A percentile compares a stretch with the other conserved stretches of the same genome.
These are phyloP conservation scores for Endotrypanum monterogeii DNA, from an alignment of 208 protist species.

Conservation along the genomic window DNA sequence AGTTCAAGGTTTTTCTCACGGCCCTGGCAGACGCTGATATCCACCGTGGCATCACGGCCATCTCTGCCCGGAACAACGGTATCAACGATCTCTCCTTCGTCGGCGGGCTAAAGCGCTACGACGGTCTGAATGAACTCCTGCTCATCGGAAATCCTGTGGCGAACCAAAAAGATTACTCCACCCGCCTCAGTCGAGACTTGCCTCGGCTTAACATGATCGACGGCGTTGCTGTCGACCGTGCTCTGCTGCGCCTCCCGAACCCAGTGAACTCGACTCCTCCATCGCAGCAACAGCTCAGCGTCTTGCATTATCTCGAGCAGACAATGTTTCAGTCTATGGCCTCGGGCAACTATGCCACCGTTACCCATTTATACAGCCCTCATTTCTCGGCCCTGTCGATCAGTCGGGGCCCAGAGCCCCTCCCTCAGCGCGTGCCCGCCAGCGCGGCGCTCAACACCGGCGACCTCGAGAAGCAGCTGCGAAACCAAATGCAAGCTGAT, in stretches of 20 bases:
- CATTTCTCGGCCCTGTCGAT: constrained; percentile 45
- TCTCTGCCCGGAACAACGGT: constrained; percentile 72
- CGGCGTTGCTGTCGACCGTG: constrained; percentile 45
- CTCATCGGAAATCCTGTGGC: constrained; percentile 63
- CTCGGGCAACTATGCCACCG: constrained; percentile 23
- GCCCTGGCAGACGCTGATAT: constrained; percentile 66
- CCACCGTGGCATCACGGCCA: constrained; percentile 65
- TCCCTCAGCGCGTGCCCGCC: constrained; percentile 55
- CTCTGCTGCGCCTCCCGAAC: constrained; percentile 66
- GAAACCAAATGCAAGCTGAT: constrained; percentile 61
- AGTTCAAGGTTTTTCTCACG: constrained; percentile 59
- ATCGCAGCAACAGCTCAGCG: constrained; percentile 29
- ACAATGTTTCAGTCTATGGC: constrained; percentile 31
- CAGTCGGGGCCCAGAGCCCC: constrained; percentile 52
- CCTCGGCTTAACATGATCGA: constrained; percentile 70
- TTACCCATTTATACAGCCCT: constrained; percentile 25
- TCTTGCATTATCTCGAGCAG: constrained; percentile 39
- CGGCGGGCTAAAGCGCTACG: constrained; percentile 60
- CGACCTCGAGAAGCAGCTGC: constrained; percentile 49
- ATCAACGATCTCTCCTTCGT: constrained; percentile 65
- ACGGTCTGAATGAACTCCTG: constrained; percentile 65
- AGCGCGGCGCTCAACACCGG: constrained; percentile 49
- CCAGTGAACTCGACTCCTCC: constrained; percentile 48
- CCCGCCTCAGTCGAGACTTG: constrained; percentile 44
- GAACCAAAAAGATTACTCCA: constrained; percentile 45